A percentile compares a stretch with the other conserved stretches of the same genome.
These are phyloP conservation scores for Quercus aquifolioides DNA, from an alignment of 306 rosid species.

Conservation along the genomic window DNA sequence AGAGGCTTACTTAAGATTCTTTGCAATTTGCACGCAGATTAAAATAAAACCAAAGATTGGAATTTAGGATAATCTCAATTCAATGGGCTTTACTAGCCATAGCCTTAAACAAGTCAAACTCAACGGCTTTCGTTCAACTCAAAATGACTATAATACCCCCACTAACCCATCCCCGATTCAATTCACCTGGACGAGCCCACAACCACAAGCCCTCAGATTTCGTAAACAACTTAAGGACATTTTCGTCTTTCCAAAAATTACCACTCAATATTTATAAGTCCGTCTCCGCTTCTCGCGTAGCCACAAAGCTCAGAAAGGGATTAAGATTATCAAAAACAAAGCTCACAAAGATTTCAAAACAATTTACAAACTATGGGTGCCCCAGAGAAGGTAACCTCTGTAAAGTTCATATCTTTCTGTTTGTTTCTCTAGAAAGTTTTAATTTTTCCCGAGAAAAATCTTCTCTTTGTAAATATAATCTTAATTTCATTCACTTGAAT, in stretches of 20 bases:
- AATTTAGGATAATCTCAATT: no score
- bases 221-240: not conserved
- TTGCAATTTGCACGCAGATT: no score
- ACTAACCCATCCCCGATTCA: not conserved
- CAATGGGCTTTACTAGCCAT: no score
- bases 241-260: not conserved
- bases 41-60: no score
- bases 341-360: not conserved
- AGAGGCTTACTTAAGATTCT: no score
- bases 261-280: accelerated
- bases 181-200: constrained; percentile 22
- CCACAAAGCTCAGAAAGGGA: not conserved
- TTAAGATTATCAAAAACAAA: not conserved
- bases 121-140: not conserved
- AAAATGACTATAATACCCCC: not conserved
- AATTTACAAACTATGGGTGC: constrained; percentile 21
- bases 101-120: no score
- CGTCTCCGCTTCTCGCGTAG: not conserved
- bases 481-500: not conserved
- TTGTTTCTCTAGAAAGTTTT: constrained; percentile 3
- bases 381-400: constrained; percentile 28
- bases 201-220: not conserved
- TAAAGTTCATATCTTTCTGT: not conserved
- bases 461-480: not conserved
- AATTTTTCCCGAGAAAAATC: not conserved